phyloP scores from a whole-genome alignment of 768 basidiomycete species.

The Piloderma croceum region DNA sequence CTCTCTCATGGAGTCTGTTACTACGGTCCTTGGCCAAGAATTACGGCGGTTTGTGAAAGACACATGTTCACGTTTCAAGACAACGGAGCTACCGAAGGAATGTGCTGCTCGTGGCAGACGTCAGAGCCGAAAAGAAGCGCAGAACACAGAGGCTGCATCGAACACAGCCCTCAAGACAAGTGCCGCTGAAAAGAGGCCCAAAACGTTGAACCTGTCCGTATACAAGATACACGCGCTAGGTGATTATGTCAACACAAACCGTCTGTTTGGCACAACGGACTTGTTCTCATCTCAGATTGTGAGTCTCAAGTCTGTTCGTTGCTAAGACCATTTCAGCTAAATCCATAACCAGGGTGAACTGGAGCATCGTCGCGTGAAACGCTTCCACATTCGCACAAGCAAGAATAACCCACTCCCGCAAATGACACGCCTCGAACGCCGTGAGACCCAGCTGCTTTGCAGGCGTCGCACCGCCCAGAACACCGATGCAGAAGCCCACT shows the following conservation, averaged over 20 bases:
- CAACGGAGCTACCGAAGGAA: conserved; percentile 35
- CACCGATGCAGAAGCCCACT: conserved; percentile 6
- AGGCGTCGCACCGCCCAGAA: conserved; percentile 14
- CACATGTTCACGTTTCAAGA: conserved; percentile 19
- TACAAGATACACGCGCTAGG: conserved; percentile 17
- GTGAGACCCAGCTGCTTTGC: too few relatives aligned
- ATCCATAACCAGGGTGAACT: conserved; percentile 27
- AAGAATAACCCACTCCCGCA: conserved; percentile 13
- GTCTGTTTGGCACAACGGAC: conserved; percentile 29
- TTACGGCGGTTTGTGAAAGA: conserved; percentile 17
- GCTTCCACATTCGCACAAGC: conserved; percentile 21
- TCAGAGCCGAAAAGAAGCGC: conserved; percentile 4
- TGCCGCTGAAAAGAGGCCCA: conserved; percentile 1
- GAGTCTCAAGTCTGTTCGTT: conserved; percentile 1
- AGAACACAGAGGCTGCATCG: neutral
- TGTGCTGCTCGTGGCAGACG: conserved; percentile 21
- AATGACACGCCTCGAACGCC: conserved; percentile 18
- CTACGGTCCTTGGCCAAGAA: conserved; percentile 15
- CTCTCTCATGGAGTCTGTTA: conserved; percentile 16
- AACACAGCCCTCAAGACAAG: neutral
- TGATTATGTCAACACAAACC: conserved; percentile 13
- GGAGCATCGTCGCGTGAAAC: conserved; percentile 27
- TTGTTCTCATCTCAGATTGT: conserved; percentile 30
- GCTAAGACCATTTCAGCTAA: neutral
- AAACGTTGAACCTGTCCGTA: conserved; percentile 11